Evolutionary conservation across 345 rosid genomes (phyloP).

Genomic region (Balakata baccata): DNA sequence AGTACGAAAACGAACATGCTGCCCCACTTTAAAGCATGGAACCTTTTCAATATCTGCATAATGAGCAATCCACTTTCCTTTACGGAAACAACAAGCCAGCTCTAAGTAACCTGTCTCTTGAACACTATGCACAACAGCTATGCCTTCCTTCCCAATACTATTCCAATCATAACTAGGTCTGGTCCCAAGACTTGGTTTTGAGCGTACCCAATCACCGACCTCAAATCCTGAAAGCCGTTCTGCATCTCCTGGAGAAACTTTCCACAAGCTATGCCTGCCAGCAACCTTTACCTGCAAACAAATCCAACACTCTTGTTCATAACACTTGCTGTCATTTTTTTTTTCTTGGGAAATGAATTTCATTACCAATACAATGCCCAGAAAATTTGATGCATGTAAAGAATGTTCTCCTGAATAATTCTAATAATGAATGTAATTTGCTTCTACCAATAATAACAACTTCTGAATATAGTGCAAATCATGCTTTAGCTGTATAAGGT

Average conservation of each 20-base stretch:
- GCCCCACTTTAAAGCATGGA: conserved; percentile 71
- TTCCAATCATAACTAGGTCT: conserved; percentile 98
- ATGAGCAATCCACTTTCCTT: conserved; percentile 73
- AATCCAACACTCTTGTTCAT: neutral
- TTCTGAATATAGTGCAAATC: neutral
- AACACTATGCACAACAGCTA: conserved; percentile 89
- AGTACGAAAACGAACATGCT: conserved; percentile 74
- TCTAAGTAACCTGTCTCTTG: conserved; percentile 90
- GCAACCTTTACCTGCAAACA: conserved; percentile 69
- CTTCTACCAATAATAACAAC: neutral
- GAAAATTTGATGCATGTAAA: neutral
- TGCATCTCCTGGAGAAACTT: conserved; percentile 94
- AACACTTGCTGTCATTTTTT: neutral
- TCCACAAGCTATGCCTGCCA: conserved; percentile 79
- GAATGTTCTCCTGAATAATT: neutral
- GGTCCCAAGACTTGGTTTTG: conserved; percentile 80
- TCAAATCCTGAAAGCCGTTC: conserved; percentile 94
- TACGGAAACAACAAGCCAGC: conserved; percentile 90
- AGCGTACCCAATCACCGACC: conserved; percentile 98
- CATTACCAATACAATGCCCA: neutral
- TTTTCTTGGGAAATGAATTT: neutral
- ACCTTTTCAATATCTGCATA: conserved; percentile 85
- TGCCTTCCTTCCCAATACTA: conserved; percentile 73
- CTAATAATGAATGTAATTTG: neutral
- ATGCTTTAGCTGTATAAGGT: neutral